phyloP scores from a whole-genome alignment of 1,284 basidiomycete species.

The Tilletia walkeri region DNA sequence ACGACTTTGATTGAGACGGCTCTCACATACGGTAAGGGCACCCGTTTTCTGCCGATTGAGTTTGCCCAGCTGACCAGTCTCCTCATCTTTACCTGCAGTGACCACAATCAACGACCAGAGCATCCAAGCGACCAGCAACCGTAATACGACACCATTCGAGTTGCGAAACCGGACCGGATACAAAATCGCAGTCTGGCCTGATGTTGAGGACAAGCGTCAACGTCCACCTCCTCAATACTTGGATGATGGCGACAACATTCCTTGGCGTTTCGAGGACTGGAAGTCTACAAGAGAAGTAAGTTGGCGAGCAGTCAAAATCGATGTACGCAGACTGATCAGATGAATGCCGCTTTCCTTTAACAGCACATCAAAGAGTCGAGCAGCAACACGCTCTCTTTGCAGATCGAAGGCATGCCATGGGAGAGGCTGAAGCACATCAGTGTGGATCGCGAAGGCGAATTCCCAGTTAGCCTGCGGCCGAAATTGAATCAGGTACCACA shows the following conservation, averaged over 20 bases:
- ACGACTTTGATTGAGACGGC: constrained; percentile 86
- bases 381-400: constrained; percentile 55
- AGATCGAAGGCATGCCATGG: constrained; percentile 85
- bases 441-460: constrained; percentile 92
- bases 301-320: neutral
- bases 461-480: constrained; percentile 80
- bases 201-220: constrained; percentile 61
- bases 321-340: neutral
- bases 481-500: constrained; percentile 72
- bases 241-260: constrained; percentile 72
- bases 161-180: constrained; percentile 89
- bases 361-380: constrained; percentile 39
- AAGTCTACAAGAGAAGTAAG: constrained; percentile 76
- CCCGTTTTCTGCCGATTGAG: neutral
- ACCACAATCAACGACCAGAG: constrained; percentile 72
- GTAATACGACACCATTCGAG: constrained; percentile 87
- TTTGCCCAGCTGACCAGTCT: neutral
- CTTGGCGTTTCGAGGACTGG: constrained; percentile 98
- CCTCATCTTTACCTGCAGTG: constrained; percentile 39
- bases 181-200: constrained; percentile 54
- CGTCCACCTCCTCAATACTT: constrained; percentile 55
- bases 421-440: constrained; percentile 83
- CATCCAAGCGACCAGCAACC: constrained; percentile 21
- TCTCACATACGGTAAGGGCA: constrained; percentile 63
- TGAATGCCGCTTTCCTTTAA: neutral